Percentiles rank a stretch among this genome's conserved stretches.
Evolutionary conservation across 768 basidiomycete species (phyloP).

Genomic region (Boletus vermiculosoides): DNA sequence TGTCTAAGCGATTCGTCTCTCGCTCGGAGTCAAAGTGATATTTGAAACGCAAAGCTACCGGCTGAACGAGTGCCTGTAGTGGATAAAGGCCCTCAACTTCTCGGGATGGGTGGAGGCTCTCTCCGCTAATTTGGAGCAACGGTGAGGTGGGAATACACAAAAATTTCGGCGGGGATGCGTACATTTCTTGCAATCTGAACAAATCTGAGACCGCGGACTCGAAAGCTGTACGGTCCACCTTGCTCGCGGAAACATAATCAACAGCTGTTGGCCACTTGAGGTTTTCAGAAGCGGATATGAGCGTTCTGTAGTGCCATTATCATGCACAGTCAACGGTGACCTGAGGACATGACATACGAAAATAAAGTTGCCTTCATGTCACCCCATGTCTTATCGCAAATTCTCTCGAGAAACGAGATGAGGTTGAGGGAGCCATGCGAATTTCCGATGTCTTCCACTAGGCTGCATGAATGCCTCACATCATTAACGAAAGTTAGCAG

Average conservation of each 20-base stretch:
- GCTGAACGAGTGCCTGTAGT: slow-evolving; percentile 78
- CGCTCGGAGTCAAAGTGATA: slow-evolving; percentile 91
- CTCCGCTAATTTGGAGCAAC: slow-evolving; percentile 42
- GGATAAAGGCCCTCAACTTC: slow-evolving; percentile 67
- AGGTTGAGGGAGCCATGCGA: slow-evolving; percentile 57
- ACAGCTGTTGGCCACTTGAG: slow-evolving; percentile 85
- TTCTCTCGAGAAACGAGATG: slow-evolving; percentile 54
- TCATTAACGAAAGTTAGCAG: slow-evolving; percentile 61
- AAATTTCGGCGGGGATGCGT: slow-evolving; percentile 30
- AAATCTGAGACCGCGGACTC: slow-evolving; percentile 77
- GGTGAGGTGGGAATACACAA: slow-evolving; percentile 3
- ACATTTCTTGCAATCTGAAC: slow-evolving; percentile 77
- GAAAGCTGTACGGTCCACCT: slow-evolving; percentile 60
- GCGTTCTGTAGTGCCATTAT: slow-evolving; percentile 42
- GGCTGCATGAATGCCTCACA: slow-evolving; percentile 44
- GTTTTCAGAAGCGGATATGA: slow-evolving; percentile 65
- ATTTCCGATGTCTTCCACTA: slow-evolving; percentile 44
- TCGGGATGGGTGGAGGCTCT: slow-evolving; percentile 39
- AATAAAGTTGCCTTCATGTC: slow-evolving; percentile 68
- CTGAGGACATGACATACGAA: slow-evolving; percentile 44
- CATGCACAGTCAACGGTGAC: background rate
- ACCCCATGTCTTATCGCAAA: slow-evolving; percentile 74
- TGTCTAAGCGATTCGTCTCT: slow-evolving; percentile 89
- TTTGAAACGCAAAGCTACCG: slow-evolving; percentile 84
- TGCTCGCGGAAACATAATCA: slow-evolving; percentile 53